phyloP scores from a whole-genome alignment of 768 basidiomycete species.

The Tricholoma sp. region DNA sequence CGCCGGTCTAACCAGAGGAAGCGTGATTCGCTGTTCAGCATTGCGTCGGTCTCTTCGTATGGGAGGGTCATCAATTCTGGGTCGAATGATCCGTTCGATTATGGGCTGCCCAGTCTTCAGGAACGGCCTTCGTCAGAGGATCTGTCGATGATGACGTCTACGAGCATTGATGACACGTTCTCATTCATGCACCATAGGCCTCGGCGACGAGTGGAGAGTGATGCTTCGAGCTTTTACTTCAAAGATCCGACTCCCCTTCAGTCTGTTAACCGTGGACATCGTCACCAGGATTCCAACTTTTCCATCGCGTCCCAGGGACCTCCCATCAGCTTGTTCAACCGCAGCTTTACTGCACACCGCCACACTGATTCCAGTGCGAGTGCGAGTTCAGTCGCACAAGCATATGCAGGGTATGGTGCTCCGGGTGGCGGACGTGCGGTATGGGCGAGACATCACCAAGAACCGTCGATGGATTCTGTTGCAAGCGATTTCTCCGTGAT shows the following conservation, averaged over 20 bases:
- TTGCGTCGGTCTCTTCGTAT: slow-evolving; percentile 78
- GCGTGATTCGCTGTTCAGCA: slow-evolving; percentile 63
- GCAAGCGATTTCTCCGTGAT: slow-evolving; percentile 57
- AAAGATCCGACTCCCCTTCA: slow-evolving; percentile 28
- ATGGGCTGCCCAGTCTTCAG: slow-evolving; percentile 46
- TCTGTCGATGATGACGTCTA: slow-evolving; percentile 48
- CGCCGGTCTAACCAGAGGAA: slow-evolving; percentile 35
- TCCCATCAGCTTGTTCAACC: slow-evolving; percentile 70
- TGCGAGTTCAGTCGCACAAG: slow-evolving; percentile 50
- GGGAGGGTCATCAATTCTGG: slow-evolving; percentile 64
- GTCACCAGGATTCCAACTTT: slow-evolving; percentile 58
- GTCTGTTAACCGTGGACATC: slow-evolving; percentile 43
- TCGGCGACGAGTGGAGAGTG: slow-evolving; percentile 60
- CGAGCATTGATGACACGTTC: slow-evolving; percentile 69
- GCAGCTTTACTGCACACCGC: slow-evolving; percentile 44
- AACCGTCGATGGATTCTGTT: slow-evolving; percentile 36
- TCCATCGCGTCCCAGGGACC: slow-evolving; percentile 53
- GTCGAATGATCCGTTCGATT: slow-evolving; percentile 69
- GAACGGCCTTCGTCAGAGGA: slow-evolving; percentile 59
- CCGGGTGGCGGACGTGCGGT: slow-evolving; percentile 46
- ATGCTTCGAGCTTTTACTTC: slow-evolving; percentile 78
- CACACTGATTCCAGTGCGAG: slow-evolving; percentile 58
- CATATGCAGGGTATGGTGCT: slow-evolving; percentile 49
- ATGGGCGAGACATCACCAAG: slow-evolving; percentile 55
- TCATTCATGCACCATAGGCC: slow-evolving; percentile 44